Base-by-base conservation (phyloP, 495 filamentous ascomycete genomes). In the Tuber calosporum region DNA sequence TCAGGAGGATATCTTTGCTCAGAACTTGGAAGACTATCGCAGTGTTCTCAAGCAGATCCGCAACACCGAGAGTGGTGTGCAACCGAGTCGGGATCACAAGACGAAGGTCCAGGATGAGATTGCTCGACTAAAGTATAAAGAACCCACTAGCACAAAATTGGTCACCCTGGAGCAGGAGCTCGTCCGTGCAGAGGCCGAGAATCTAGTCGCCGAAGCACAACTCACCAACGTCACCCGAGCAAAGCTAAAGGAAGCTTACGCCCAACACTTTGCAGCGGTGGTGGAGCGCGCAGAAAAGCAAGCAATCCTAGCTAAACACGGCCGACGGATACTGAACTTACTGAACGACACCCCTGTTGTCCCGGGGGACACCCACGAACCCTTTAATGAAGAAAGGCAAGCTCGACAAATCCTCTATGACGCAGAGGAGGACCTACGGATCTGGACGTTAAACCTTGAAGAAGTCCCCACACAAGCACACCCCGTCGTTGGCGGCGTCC, bases 281-380 rank as follows among this genome's bases (percentile, higher is more conserved):
- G 93, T 98, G 78, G 95, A 98, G 84, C 91, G 94, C 66, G 93
- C 93, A 17, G 95, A 98, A 84, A 98, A 98, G 85, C 94, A 97
- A 83, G 90, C 91, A 75, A 90, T 99, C 72, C 88, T 99, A 34
- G 96, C 96, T 41, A 89, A 89, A 66, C 93, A 99, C 79, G 93
- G 92, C 20, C 90, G 92, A 43, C 89, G 93, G 40, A 86, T 99
- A 67, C 84, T 99, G 30, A 89, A 92, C 73, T 89, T 93, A 69
- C 86, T 99, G n/a, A 95, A 99, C 81, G 94, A 97, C 82, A 90
- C 89, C 0, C 91, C 95, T 4, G 88, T 97, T 26, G 90, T 97
- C 2, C 95, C 95, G 2, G 95, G 95, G 43, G 92, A 97, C 81
- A 79, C 86, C 3, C 88, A 89, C 53, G 85, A 86, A 17, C 84